Conservation (phyloP, 2,329 filamentous ascomycete species). For the Pseudogymnoascus sp. region DNA sequence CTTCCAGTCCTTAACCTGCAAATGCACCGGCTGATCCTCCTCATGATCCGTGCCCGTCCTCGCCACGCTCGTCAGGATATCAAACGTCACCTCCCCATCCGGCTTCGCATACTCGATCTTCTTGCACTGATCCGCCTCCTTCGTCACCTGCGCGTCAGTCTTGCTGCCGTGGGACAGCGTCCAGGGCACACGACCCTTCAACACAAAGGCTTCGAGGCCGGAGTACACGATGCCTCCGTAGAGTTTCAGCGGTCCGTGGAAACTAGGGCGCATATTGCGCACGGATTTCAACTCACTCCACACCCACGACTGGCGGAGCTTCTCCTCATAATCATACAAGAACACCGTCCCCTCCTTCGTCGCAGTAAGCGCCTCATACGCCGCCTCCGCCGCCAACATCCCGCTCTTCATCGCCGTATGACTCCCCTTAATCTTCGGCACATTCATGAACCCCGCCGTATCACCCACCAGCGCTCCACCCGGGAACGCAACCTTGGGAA, state of each 20-base stretch:
- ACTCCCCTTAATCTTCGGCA: constrained; percentile 97
- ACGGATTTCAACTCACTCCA: constrained; percentile 94
- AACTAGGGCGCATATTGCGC: constrained; percentile 94
- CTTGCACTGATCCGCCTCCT: constrained; percentile 66
- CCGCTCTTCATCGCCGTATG: constrained; percentile 97
- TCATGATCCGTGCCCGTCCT: constrained; percentile 97
- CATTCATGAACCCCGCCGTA: constrained; percentile 92
- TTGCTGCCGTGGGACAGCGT: constrained; percentile 73
- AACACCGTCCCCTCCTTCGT: constrained; percentile 66
- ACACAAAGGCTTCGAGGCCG: constrained; percentile 79
- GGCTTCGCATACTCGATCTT: constrained; percentile 98
- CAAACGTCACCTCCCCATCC: constrained; percentile 89
- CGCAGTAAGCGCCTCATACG: constrained; percentile 65
- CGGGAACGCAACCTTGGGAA: constrained; percentile 93
- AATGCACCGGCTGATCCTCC: constrained; percentile 93
- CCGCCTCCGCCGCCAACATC: constrained; percentile 90
- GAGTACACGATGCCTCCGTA: constrained; percentile 91
- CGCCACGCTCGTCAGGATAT: constrained; percentile 91
- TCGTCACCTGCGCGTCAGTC: constrained; percentile 72
- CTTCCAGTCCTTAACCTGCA: constrained; percentile 94
- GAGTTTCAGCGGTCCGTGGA: constrained; percentile 78
- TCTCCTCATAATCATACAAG: constrained; percentile 88
- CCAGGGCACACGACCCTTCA: constrained; percentile 84
- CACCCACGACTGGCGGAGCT: constrained; percentile 76
- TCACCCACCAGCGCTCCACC: constrained; percentile 94